Base-by-base conservation (phyloP, 2,329 filamentous ascomycete genomes). In the Colletotrichum costaricense region DNA sequence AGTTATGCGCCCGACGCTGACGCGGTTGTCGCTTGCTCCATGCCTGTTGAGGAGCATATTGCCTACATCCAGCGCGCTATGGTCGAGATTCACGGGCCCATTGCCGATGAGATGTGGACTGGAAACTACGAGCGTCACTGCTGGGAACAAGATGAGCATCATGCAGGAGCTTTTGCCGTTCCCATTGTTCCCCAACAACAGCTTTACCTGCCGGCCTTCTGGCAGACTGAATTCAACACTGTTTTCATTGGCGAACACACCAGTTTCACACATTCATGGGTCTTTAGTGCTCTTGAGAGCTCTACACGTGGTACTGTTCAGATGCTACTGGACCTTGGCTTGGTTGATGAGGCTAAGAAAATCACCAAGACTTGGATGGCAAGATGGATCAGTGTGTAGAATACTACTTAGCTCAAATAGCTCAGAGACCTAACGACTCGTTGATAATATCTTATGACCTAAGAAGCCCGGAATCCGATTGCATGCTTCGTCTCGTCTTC, bases 311-410 rank as follows among this genome's bases (percentile, higher is more conserved):
- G 89, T 0, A 88, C 88, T 0, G 84, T 86, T 1, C 89, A 91
- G 78, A 69, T 91, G 71, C 77, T 91, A 76, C 78, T 89, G 58
- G 85, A 86, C 42, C 69, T 91, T 78, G 89, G 89, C 0, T 76
- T 91, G 26, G 89, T 91, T 1, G 89, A 91, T 78, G 90, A 92
- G 79, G 90, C 89, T 0, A 91, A 91, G 81, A 77, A 85, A 72
- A 80, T 91, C 28, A 86, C 87, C 0, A 79, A 88, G 22, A 86
- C 84, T 3, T 91, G 89, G 89, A 91, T 91, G 89, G 89, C 87
- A 2, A 83, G 88, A 57, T 91, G 88, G 88, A 89, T 81, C 4
- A 26, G 24, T 26, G 24, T 24, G 24, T 24, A 24, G 24, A 24
- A 24, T 24, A 24, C 24, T 24, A 24, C 24, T 24, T 24, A 24